Evolutionary conservation across 179 eudicot genomes (phyloP).

Genomic region (Silene vulgaris): DNA sequence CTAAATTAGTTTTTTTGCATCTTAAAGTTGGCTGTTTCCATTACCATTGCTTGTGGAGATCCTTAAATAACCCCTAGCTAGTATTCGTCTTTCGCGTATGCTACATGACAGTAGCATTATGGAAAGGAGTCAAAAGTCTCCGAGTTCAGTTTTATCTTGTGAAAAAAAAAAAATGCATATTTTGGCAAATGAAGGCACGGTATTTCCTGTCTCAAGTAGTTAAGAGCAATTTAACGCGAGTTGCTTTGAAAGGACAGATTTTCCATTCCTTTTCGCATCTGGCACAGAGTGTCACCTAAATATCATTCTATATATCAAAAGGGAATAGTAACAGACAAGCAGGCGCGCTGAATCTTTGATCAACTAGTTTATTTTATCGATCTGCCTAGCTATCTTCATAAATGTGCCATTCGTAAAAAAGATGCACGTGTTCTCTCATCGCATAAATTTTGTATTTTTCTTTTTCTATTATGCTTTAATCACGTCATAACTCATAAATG

Average conservation of each 20-base stretch:
- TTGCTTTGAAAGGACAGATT: not conserved
- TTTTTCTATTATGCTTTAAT: not conserved
- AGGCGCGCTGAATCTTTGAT: not conserved
- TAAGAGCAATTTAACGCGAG: not conserved
- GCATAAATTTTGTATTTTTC: too few relatives aligned
- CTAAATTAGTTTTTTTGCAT: not conserved
- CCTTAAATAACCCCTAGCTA: not conserved
- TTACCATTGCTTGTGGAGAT: not conserved
- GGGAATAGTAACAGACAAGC: not conserved
- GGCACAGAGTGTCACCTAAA: not conserved
- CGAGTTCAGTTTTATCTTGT: not conserved
- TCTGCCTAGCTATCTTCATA: not conserved
- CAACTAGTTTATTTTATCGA: not conserved
- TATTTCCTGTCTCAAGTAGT: not conserved
- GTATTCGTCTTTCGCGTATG: not conserved
- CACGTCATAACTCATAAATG: not conserved
- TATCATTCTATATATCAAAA: not conserved
- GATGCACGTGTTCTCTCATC: not conserved
- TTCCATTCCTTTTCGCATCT: not conserved
- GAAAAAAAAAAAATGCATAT: not conserved
- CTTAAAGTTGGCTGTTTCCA: not conserved
- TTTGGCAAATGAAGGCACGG: not conserved
- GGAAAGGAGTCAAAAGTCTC: conserved; percentile 4
- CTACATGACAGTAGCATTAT: not conserved
- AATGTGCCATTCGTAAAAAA: not conserved